Evolutionary conservation across 768 basidiomycete genomes (phyloP).

Genomic region (Dioszegia crocea): DNA sequence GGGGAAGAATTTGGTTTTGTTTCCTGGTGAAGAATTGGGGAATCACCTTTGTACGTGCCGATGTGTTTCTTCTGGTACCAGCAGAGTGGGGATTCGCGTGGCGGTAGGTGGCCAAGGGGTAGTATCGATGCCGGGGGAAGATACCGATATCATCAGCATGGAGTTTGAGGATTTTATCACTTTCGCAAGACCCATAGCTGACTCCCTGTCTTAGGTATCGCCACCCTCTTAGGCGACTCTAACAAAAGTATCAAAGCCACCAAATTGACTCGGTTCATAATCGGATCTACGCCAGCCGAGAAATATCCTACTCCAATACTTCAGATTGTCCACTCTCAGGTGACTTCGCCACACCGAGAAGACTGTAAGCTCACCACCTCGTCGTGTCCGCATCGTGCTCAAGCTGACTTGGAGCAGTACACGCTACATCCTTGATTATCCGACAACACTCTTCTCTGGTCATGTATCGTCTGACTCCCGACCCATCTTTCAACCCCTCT

Average conservation of each 20-base stretch:
- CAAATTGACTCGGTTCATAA: not conserved
- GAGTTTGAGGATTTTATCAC: too few species aligned
- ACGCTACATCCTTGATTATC: constrained; percentile 19
- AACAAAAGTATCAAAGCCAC: not conserved
- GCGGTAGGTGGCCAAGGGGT: too few species aligned
- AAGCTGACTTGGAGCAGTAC: constrained; percentile 11
- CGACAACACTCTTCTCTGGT: constrained; percentile 26
- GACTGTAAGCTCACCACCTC: constrained; percentile 30
- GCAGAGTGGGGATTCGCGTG: too few species aligned
- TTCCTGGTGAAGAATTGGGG: not conserved
- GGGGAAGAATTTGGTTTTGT: constrained; percentile 14
- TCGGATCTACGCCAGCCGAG: constrained; percentile 1
- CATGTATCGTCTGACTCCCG: constrained; percentile 23
- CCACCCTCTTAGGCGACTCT: not conserved
- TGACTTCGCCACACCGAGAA: constrained; percentile 15
- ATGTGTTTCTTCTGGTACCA: too few species aligned
- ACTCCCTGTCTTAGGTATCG: not conserved
- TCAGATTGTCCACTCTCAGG: constrained; percentile 26
- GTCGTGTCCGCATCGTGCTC: too few species aligned
- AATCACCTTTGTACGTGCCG: constrained; percentile 13
- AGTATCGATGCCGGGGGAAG: too few species aligned
- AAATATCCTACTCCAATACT: constrained; percentile 30
- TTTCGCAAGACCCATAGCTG: too few species aligned
- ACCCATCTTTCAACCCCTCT: constrained; percentile 18
- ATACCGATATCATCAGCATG: too few species aligned